Conservation (phyloP, 164 flowering plant species). For the Kalanchoe fedtschenkoi region DNA sequence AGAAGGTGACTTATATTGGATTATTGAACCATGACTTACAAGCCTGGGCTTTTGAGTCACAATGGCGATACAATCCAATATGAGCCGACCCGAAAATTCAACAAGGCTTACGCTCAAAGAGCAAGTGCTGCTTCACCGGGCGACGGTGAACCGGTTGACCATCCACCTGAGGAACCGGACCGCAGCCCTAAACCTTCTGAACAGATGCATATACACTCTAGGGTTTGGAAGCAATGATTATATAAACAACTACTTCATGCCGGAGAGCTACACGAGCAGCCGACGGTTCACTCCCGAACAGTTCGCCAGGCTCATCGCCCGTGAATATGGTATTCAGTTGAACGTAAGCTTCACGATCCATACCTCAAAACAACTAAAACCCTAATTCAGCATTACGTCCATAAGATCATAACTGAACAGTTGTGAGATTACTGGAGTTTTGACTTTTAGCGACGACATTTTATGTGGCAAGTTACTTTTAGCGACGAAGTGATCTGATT, state of each 20-base stretch:
- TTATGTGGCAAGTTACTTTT: too few species aligned
- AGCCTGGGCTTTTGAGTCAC: too few species aligned
- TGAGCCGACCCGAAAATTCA: too few species aligned
- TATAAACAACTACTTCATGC: constrained; percentile 4
- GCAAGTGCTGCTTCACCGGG: background rate
- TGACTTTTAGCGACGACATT: too few species aligned
- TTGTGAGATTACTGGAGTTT: too few species aligned
- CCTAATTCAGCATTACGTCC: too few species aligned
- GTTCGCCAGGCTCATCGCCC: background rate
- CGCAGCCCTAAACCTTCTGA: background rate
- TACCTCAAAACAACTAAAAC: too few species aligned
- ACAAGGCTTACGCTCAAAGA: background rate
- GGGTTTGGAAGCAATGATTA: constrained; percentile 8
- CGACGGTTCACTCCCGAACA: background rate
- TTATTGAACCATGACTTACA: too few species aligned
- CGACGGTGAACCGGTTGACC: background rate
- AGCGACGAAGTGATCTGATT: too few species aligned
- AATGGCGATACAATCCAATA: too few species aligned
- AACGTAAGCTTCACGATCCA: background rate
- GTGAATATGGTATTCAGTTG: background rate
- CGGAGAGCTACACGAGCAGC: background rate
- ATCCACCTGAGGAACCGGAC: background rate
- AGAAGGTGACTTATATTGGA: too few species aligned
- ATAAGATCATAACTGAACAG: too few species aligned
- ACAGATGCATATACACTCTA: constrained; percentile 1